Conservation (phyloP, 805 yeast genomes). For the Starmerella apicola region DNA sequence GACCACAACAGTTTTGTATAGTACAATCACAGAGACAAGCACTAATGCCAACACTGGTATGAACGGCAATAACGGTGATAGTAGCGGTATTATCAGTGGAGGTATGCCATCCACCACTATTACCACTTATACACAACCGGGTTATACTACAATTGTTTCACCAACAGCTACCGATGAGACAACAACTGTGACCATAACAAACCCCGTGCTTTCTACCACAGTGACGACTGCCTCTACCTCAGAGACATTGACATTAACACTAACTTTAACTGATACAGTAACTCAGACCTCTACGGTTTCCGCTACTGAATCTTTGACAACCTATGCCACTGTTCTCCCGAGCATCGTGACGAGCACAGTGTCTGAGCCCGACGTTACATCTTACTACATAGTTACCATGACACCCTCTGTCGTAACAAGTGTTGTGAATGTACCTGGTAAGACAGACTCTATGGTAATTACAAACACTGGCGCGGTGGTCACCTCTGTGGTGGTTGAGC, state of each 20-base stretch:
- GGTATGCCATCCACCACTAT: constrained; percentile 2
- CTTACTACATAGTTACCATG: constrained; percentile 3
- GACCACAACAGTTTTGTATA: background rate
- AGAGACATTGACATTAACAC: constrained; percentile 5
- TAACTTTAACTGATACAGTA: constrained; percentile 3
- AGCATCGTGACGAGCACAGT: constrained; percentile 5
- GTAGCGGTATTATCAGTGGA: background rate
- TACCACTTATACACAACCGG: constrained; percentile 10
- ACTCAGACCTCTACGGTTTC: constrained; percentile 4
- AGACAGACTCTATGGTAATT: constrained; percentile 7
- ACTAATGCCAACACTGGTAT: background rate
- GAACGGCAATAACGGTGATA: background rate
- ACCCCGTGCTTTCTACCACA: constrained; percentile 6
- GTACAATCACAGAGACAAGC: background rate
- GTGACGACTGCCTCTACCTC: constrained; percentile 7
- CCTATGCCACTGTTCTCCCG: constrained; percentile 6
- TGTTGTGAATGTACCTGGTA: constrained; percentile 5
- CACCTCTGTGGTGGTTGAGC: constrained; percentile 4
- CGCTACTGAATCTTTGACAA: constrained; percentile 1
- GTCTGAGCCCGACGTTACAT: constrained; percentile 4
- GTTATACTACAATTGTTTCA: constrained; percentile 7
- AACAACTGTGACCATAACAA: constrained; percentile 9
- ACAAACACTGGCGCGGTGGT: constrained; percentile 13
- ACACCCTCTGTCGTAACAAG: constrained; percentile 2
- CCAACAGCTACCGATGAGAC: constrained; percentile 10